These are phyloP conservation scores for Fragilaria crotonensis DNA, from an alignment of 108 stramenopile species.

Conservation along the genomic window DNA sequence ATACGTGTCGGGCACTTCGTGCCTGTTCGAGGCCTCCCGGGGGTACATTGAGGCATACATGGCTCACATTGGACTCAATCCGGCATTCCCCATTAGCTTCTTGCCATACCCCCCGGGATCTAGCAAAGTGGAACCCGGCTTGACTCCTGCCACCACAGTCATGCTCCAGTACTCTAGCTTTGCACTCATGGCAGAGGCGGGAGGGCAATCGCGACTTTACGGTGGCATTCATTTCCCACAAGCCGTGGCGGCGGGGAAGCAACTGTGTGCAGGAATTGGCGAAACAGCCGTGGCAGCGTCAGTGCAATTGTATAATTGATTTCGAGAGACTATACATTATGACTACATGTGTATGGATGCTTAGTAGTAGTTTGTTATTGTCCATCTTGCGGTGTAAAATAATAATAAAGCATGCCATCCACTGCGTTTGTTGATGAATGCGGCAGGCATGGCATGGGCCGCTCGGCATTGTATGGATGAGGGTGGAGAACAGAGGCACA, in stretches of 20 bases:
- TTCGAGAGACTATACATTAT: too few species aligned
- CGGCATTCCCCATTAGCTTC: background rate
- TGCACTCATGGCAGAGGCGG: background rate
- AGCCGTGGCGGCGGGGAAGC: conserved; percentile 3
- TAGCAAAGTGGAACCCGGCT: conserved; percentile 1
- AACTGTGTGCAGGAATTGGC: conserved; percentile 7
- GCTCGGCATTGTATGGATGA: too few species aligned
- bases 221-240: conserved; percentile 8
- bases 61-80: background rate
- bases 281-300: background rate
- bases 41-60: conserved; percentile 4
- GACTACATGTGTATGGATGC: too few species aligned
- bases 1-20: conserved; percentile 2
- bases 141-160: conserved; percentile 4
- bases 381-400: too few species aligned
- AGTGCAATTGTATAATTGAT: too few species aligned
- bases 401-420: too few species aligned
- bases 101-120: background rate
- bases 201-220: background rate
- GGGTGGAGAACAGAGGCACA: too few species aligned
- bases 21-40: background rate
- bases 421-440: too few species aligned
- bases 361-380: too few species aligned
- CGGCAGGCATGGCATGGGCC: too few species aligned
- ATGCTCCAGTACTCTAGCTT: conserved; percentile 4